phyloP scores from a whole-genome alignment of 2,329 filamentous ascomycete genomes.

The Albifimbria verrucaria region DNA sequence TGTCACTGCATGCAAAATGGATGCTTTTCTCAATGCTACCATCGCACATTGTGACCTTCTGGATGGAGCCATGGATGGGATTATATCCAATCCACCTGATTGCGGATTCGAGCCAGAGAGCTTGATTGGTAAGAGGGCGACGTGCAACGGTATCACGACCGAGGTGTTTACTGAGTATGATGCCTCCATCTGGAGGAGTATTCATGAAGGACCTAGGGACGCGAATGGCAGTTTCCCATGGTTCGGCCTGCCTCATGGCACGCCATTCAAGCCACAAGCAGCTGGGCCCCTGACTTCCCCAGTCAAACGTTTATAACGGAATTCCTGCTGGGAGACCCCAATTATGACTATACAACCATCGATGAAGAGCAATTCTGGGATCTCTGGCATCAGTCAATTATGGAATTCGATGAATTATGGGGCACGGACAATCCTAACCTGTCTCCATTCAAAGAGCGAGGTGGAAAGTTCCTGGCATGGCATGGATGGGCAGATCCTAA shows the following conservation, averaged over 20 bases:
- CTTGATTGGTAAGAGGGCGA: neutral
- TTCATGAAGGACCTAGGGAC: neutral
- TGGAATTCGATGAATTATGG: neutral
- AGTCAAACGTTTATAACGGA: neutral
- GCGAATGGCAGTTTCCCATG: neutral
- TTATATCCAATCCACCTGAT: neutral
- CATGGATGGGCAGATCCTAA: neutral
- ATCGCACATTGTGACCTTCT: neutral
- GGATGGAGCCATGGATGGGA: neutral
- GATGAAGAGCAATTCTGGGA: neutral
- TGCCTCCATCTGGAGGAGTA: neutral
- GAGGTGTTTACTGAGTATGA: neutral
- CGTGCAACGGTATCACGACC: neutral
- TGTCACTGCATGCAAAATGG: neutral
- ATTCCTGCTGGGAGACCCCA: neutral
- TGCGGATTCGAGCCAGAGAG: neutral
- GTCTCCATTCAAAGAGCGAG: neutral
- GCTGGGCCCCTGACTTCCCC: neutral
- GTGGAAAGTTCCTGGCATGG: neutral
- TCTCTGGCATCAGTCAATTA: neutral
- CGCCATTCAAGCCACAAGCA: neutral
- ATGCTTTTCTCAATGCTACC: neutral
- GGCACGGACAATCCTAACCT: neutral
- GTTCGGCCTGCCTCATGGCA: neutral
- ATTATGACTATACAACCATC: slow-evolving; percentile 1